Evolutionary conservation across 2,329 filamentous ascomycete species (phyloP).

Genomic region (Coccinonectria pachysandricola): DNA sequence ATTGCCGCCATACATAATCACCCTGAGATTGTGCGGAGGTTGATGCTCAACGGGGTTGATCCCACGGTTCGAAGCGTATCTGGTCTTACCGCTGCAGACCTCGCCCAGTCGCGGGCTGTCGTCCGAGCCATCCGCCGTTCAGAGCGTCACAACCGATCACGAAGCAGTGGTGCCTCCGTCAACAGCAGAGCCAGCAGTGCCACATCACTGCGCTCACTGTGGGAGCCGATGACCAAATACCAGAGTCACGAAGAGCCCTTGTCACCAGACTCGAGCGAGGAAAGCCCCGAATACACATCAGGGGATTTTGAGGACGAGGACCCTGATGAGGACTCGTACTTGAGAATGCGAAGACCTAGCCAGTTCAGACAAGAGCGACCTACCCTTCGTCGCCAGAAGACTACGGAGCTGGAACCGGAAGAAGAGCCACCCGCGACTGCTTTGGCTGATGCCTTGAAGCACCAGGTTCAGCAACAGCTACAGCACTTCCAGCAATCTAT

Average conservation of each 20-base stretch:
- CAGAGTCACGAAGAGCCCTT: slow-evolving; percentile 25
- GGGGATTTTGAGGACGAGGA: slow-evolving; percentile 33
- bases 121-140: slow-evolving; percentile 52
- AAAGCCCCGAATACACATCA: slow-evolving; percentile 36
- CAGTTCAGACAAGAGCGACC: slow-evolving; percentile 22
- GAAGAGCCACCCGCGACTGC: slow-evolving; percentile 47
- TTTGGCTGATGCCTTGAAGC: slow-evolving; percentile 59
- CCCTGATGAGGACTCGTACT: slow-evolving; percentile 26
- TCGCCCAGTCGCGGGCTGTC: slow-evolving; percentile 56
- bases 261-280: slow-evolving; percentile 31
- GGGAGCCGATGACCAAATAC: slow-evolving; percentile 40
- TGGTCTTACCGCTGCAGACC: slow-evolving; percentile 60
- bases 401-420: slow-evolving; percentile 21
- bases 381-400: slow-evolving; percentile 28
- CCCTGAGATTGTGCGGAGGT: slow-evolving; percentile 62
- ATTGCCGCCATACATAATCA: slow-evolving; percentile 70
- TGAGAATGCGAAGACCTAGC: slow-evolving; percentile 26
- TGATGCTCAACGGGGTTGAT: slow-evolving; percentile 65
- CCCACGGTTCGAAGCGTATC: slow-evolving; percentile 58
- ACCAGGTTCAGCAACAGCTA: slow-evolving; percentile 63
- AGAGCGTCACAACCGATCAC: slow-evolving; percentile 53
- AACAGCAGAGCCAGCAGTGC: slow-evolving; percentile 56
- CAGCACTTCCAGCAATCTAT: slow-evolving; percentile 68
- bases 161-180: slow-evolving; percentile 55
- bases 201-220: slow-evolving; percentile 55